phyloP scores from a whole-genome alignment of 2,329 filamentous ascomycete genomes.

The Anisogramma anomala region DNA sequence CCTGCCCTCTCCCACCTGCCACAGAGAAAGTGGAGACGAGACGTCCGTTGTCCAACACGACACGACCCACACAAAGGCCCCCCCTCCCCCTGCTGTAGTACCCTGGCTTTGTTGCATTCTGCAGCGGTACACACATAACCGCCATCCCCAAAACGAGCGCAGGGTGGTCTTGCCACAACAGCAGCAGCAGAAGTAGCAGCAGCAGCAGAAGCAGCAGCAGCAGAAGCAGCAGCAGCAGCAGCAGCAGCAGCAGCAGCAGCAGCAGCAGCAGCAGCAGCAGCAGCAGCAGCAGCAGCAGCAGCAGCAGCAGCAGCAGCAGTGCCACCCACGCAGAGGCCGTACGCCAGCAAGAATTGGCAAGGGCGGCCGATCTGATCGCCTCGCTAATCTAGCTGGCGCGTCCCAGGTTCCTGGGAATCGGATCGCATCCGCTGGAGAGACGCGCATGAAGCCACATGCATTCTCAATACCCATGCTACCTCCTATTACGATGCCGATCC shows the following conservation, averaged over 20 bases:
- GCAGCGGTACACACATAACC: too few species aligned
- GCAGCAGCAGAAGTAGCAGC: too few species aligned
- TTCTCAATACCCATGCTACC: too few species aligned
- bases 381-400: background rate
- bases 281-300: background rate
- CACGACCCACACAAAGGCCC: background rate
- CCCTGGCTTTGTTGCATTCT: too few species aligned
- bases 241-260: background rate
- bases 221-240: too few species aligned
- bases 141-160: too few species aligned
- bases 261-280: background rate
- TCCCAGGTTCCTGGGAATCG: background rate
- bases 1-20: background rate
- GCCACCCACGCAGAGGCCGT: background rate
- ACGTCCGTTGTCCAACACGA: background rate
- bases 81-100: too few species aligned
- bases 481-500: background rate
- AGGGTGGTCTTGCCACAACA: too few species aligned
- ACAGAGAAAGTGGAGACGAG: background rate
- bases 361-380: background rate
- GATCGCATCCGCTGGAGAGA: background rate
- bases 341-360: background rate
- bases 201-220: too few species aligned
- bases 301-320: background rate
- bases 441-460: background rate